Conservation (phyloP, 2,329 filamentous ascomycete species). For the Xylaria sp. region DNA sequence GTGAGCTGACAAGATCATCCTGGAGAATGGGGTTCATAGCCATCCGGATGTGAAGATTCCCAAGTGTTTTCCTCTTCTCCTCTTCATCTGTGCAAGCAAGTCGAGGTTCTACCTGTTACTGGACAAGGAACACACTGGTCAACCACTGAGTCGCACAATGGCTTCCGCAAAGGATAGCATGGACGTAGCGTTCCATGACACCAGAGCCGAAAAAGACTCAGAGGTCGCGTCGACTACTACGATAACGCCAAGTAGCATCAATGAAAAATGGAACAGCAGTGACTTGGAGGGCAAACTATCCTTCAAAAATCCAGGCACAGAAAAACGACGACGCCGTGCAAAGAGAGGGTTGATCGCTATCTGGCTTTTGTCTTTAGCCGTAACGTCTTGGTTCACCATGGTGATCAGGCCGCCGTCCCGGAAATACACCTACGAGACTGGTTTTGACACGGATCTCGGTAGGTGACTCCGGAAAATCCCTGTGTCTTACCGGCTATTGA, state of each 20-base stretch:
- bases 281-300: not conserved
- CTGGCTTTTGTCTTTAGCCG: slow-evolving; percentile 10
- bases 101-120: not conserved
- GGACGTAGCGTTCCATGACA: slow-evolving; percentile 1
- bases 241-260: not conserved
- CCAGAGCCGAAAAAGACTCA: not conserved
- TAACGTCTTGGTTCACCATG: slow-evolving; percentile 6
- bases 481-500: no score
- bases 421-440: slow-evolving; percentile 11
- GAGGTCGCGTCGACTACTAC: slow-evolving; percentile 12
- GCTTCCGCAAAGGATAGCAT: slow-evolving; percentile 2
- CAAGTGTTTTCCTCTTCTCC: not conserved
- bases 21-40: not conserved
- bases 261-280: not conserved
- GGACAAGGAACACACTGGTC: not conserved
- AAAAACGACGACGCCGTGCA: not conserved
- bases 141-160: not conserved
- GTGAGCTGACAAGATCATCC: not conserved
- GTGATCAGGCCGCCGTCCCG: not conserved
- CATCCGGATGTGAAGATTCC: not conserved
- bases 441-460: slow-evolving; percentile 18
- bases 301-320: not conserved
- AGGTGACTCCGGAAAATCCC: not conserved
- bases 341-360: not conserved
- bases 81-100: not conserved